Evolutionary conservation across 106 monocot genomes (phyloP).

Genomic region (Acorus calamus): DNA sequence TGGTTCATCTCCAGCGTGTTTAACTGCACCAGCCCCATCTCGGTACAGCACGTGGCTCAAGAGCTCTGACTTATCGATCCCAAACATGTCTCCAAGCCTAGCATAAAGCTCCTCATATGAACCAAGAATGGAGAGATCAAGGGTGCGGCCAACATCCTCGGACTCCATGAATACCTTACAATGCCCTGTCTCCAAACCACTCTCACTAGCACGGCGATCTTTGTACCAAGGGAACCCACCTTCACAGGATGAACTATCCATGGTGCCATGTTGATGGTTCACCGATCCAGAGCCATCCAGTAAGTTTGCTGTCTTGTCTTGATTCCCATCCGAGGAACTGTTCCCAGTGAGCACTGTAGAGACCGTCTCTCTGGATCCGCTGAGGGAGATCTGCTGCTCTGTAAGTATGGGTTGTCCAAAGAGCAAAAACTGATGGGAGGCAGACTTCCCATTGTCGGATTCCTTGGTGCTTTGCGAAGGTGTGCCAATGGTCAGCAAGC

Average conservation of each 20-base stretch:
- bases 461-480: conserved; percentile 21
- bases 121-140: conserved; percentile 52
- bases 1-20: conserved; percentile 54
- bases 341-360: conserved; percentile 21
- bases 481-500: conserved; percentile 41
- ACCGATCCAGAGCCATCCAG: conserved; percentile 24
- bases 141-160: conserved; percentile 58
- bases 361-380: conserved; percentile 8
- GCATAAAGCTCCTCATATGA: conserved; percentile 59
- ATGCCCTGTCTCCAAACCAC: conserved; percentile 32
- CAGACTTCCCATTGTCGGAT: conserved; percentile 15
- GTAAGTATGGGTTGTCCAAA: conserved; percentile 66
- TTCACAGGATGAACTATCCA: conserved; percentile 13
- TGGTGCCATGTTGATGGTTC: conserved; percentile 7
- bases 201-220: conserved; percentile 16
- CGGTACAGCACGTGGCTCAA: conserved; percentile 44
- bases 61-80: conserved; percentile 46
- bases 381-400: conserved; percentile 36
- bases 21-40: conserved; percentile 46
- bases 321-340: conserved; percentile 32
- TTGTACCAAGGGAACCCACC: conserved; percentile 9
- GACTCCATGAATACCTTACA: conserved; percentile 78
- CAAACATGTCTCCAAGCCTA: conserved; percentile 64
- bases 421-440: conserved; percentile 31
- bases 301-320: conserved; percentile 21